phyloP scores from a whole-genome alignment of 2,329 filamentous ascomycete genomes.

The Ophiocordyceps sinensis region DNA sequence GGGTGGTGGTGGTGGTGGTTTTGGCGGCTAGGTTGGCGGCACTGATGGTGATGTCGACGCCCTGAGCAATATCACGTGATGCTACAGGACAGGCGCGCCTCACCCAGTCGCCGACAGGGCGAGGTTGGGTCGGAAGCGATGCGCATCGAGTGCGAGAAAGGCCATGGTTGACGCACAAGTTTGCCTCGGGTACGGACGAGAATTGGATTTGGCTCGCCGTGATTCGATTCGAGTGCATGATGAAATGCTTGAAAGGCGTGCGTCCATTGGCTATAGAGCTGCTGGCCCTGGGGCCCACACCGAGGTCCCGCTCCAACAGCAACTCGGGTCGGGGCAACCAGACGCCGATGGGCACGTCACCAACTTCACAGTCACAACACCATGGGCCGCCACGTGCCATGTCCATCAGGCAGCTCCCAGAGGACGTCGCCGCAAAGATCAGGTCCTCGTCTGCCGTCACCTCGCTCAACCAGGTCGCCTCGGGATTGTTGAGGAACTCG shows the following conservation, averaged over 20 bases:
- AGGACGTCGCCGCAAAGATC: slow-evolving; percentile 61
- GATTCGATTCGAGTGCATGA: too few relatives aligned
- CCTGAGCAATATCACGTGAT: not conserved
- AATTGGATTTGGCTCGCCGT: too few relatives aligned
- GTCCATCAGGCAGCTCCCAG: slow-evolving; percentile 56
- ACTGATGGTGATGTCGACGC: not conserved
- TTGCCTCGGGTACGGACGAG: too few relatives aligned
- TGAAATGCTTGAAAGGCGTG: too few relatives aligned
- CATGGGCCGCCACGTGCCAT: slow-evolving; percentile 19
- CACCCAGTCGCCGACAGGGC: not conserved
- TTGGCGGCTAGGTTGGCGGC: not conserved
- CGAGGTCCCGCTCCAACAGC: too few relatives aligned
- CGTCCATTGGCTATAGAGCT: too few relatives aligned
- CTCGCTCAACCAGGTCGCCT: slow-evolving; percentile 54
- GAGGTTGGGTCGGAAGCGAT: not conserved
- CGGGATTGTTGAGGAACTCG: slow-evolving; percentile 67
- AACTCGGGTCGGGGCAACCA: too few relatives aligned
- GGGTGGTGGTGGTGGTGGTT: not conserved
- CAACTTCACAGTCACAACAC: not conserved
- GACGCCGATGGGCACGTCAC: too few relatives aligned
- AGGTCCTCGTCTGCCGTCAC: slow-evolving; percentile 73
- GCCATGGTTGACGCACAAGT: not conserved
- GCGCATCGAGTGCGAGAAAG: not conserved
- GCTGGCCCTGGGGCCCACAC: too few relatives aligned
- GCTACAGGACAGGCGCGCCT: not conserved